phyloP scores from a whole-genome alignment of 2,329 filamentous ascomycete species.

The Phyllosticta capitalensis region DNA sequence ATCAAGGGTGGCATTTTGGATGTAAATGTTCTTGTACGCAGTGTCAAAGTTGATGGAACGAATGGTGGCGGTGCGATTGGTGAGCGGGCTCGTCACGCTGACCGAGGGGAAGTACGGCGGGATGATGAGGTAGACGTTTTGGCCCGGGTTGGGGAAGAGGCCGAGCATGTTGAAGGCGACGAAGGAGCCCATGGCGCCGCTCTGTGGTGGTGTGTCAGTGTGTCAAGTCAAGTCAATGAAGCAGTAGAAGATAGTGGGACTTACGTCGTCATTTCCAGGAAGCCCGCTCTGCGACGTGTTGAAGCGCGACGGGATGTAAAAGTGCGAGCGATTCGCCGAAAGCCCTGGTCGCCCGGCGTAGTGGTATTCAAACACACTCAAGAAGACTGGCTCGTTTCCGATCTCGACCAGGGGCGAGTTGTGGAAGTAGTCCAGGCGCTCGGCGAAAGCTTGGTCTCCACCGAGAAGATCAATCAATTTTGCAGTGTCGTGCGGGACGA shows the following conservation, averaged over 20 bases:
- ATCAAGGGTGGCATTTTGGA: constrained; percentile 35
- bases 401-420: constrained; percentile 36
- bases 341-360: constrained; percentile 36
- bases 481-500: constrained; percentile 36
- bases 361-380: constrained; percentile 37
- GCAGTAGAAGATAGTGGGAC: neutral
- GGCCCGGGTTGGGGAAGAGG: constrained; percentile 38
- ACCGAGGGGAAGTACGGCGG: constrained; percentile 37
- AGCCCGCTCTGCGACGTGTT: constrained; percentile 32
- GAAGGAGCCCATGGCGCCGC: constrained; percentile 38
- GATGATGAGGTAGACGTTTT: constrained; percentile 40
- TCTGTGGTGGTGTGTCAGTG: constrained; percentile 9
- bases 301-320: constrained; percentile 37
- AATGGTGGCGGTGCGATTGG: constrained; percentile 33
- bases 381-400: constrained; percentile 38
- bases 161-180: constrained; percentile 36
- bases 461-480: constrained; percentile 32
- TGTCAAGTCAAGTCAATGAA: neutral
- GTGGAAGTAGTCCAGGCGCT: constrained; percentile 36
- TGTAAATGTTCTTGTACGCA: constrained; percentile 33
- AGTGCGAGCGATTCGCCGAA: constrained; percentile 32
- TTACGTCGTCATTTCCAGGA: constrained; percentile 36
- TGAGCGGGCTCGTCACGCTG: constrained; percentile 30
- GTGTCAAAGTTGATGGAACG: constrained; percentile 33
- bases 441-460: constrained; percentile 31